Conservation (phyloP, 2,329 filamentous ascomycete genomes). For the Parasarocladium wereldwijsianum region DNA sequence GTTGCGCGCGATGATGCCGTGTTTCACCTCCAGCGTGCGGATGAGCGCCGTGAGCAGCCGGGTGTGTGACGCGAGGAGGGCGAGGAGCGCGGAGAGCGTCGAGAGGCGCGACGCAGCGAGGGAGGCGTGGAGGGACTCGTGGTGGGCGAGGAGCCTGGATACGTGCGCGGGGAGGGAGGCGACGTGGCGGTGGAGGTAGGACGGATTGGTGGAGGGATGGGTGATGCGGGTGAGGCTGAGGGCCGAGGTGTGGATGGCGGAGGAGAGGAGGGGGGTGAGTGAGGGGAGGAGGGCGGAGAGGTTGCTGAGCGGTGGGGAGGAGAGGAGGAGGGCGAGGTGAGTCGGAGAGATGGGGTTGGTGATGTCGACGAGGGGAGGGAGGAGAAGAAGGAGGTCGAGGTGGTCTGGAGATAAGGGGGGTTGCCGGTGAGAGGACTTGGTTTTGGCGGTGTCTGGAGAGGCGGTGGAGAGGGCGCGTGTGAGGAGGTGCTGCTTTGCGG, state of each 20-base stretch:
- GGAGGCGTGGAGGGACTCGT: conserved; percentile 14
- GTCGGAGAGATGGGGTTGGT: conserved; percentile 12
- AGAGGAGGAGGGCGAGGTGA: conserved; percentile 29
- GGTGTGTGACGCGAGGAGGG: conserved; percentile 25
- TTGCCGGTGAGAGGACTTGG: conserved; percentile 9
- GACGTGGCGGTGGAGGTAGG: conserved; percentile 43
- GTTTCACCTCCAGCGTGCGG: conserved; percentile 38
- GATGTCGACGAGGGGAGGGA: conserved; percentile 31
- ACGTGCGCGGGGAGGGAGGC: conserved; percentile 26
- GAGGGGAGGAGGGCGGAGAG: conserved; percentile 32
- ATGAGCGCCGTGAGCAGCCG: conserved; percentile 26
- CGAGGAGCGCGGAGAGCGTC: conserved; percentile 20
- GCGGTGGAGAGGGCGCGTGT: conserved; percentile 31
- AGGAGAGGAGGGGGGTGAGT: conserved; percentile 31
- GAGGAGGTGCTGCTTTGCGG: conserved; percentile 36
- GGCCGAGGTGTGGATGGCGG: conserved; percentile 33
- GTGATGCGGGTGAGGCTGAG: conserved; percentile 31
- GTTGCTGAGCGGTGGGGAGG: conserved; percentile 31
- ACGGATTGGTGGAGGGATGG: conserved; percentile 35
- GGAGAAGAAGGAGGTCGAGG: conserved; percentile 38
- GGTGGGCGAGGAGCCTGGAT: conserved; percentile 18
- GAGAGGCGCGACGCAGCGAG: conserved; percentile 25
- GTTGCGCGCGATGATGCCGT: conserved; percentile 33
- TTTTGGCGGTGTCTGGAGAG: conserved; percentile 19
- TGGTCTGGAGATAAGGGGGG: conserved; percentile 4